phyloP scores from a whole-genome alignment of 768 basidiomycete genomes.

The Boletus tomentosulus region DNA sequence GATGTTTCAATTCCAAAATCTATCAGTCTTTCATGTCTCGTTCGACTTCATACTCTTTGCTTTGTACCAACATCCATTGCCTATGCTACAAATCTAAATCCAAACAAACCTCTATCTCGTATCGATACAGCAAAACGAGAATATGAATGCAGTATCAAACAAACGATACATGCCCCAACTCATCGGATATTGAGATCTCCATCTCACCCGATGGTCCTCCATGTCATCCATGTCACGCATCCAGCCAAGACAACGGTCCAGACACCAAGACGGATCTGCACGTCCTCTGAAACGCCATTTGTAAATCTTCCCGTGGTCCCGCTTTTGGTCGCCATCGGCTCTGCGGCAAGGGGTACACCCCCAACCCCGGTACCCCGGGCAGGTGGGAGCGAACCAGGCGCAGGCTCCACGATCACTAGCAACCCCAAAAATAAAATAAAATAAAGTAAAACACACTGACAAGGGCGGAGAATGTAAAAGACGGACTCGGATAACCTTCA shows the following conservation, averaged over 20 bases:
- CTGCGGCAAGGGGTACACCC: constrained; percentile 28
- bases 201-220: constrained; percentile 14
- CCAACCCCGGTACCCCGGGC: constrained; percentile 22
- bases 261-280: constrained; percentile 8
- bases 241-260: constrained; percentile 17
- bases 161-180: not conserved
- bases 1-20: no score
- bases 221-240: constrained; percentile 18
- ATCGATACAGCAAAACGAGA: constrained; percentile 4
- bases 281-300: constrained; percentile 16
- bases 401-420: constrained; percentile 38
- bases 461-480: not conserved
- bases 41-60: not conserved
- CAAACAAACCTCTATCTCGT: not conserved
- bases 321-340: constrained; percentile 12
- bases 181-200: not conserved
- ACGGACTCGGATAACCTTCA: constrained; percentile 29
- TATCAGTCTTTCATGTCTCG: not conserved
- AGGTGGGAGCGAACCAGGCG: constrained; percentile 34
- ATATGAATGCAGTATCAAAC: not conserved
- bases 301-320: constrained; percentile 1
- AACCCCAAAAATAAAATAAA: not conserved
- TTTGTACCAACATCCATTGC: not conserved
- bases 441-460: not conserved
- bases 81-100: constrained; percentile 11